These are phyloP conservation scores for Boletus bicolor DNA, from an alignment of 768 basidiomycete species.

Conservation along the genomic window DNA sequence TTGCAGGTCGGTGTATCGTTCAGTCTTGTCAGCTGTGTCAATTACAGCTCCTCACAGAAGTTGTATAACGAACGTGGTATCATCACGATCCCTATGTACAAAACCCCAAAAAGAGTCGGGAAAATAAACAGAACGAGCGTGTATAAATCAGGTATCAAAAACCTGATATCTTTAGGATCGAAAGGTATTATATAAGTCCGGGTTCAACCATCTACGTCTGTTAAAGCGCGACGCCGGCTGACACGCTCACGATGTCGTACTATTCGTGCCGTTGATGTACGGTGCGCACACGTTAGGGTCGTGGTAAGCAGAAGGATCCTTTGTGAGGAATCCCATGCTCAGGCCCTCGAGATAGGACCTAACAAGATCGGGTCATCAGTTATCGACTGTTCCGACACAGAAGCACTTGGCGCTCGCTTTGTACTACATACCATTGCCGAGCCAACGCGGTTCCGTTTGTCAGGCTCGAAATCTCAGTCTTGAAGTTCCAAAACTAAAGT, in stretches of 20 bases:
- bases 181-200: neutral
- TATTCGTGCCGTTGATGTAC: constrained; percentile 33
- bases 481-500: constrained; percentile 69
- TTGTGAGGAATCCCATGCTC: constrained; percentile 55
- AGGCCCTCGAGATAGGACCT: constrained; percentile 74
- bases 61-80: too few relatives aligned
- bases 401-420: neutral
- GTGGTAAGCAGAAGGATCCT: constrained; percentile 54
- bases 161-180: neutral
- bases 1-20: too few relatives aligned
- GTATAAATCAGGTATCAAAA: neutral
- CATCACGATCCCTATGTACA: neutral
- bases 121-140: neutral
- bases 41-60: too few relatives aligned
- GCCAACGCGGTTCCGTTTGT: constrained; percentile 46
- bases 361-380: neutral
- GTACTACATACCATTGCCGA: constrained; percentile 56
- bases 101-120: neutral
- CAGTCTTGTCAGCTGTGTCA: too few relatives aligned
- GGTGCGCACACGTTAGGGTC: constrained; percentile 63
- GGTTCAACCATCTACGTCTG: neutral
- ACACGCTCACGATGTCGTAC: constrained; percentile 9
- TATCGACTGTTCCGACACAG: neutral
- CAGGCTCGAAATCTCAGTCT: constrained; percentile 52
- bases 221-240: too few relatives aligned